Conservation (phyloP, 108 stramenopile species). For the Stephanodiscus triporus region DNA sequence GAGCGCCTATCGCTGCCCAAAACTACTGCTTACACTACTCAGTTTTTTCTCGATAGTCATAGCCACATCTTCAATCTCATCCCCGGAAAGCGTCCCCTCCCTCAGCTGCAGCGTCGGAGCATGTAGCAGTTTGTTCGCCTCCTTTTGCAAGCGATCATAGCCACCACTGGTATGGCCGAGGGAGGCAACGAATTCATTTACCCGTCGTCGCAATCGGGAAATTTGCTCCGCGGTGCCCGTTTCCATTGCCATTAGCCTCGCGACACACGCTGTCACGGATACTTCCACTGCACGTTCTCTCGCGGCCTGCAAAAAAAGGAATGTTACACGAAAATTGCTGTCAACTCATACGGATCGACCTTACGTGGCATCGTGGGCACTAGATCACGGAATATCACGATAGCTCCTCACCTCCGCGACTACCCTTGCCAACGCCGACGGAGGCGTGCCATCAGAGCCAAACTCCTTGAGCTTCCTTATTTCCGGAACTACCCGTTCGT, state of each 20-base stretch:
- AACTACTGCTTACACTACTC: background rate
- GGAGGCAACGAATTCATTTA: slow-evolving; percentile 24
- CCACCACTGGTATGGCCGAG: slow-evolving; percentile 6
- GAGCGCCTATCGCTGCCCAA: background rate
- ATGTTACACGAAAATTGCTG: background rate
- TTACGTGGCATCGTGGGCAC: background rate
- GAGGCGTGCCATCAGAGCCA: slow-evolving; percentile 64
- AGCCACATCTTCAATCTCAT: slow-evolving; percentile 19
- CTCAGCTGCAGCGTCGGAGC: slow-evolving; percentile 59
- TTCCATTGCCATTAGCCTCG: slow-evolving; percentile 37
- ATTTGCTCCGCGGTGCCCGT: slow-evolving; percentile 25
- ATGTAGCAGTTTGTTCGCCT: slow-evolving; percentile 53
- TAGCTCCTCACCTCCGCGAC: slow-evolving; percentile 33
- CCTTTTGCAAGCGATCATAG: slow-evolving; percentile 18
- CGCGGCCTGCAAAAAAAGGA: slow-evolving; percentile 38
- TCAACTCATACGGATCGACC: no score
- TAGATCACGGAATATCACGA: no score
- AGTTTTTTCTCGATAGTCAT: slow-evolving; percentile 24
- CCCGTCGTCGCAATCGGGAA: slow-evolving; percentile 30
- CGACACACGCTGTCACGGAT: slow-evolving; percentile 45
- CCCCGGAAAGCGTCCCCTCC: slow-evolving; percentile 16
- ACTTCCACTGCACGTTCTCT: slow-evolving; percentile 48
- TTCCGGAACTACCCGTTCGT: slow-evolving; percentile 57
- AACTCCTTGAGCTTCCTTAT: slow-evolving; percentile 53
- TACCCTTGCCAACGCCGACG: slow-evolving; percentile 22